These are phyloP conservation scores for Adiantum capillusveneris DNA, from an alignment of 75 land plant genomes.

Conservation along the genomic window DNA sequence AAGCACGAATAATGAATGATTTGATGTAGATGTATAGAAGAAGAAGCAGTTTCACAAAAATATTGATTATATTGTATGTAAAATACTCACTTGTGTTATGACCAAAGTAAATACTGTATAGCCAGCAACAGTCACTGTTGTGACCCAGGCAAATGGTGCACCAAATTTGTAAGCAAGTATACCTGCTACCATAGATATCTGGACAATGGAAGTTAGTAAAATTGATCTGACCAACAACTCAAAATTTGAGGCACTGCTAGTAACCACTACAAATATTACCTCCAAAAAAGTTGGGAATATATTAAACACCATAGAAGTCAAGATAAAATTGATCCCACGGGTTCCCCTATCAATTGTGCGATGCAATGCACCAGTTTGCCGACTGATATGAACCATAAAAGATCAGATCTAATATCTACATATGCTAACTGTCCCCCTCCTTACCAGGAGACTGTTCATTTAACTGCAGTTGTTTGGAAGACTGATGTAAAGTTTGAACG, in stretches of 20 bases:
- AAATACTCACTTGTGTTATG: conserved; percentile 71
- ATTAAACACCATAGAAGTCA: conserved; percentile 84
- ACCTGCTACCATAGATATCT: conserved; percentile 96
- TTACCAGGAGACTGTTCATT: no score
- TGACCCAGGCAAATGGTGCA: conserved; percentile 84
- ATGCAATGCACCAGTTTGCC: conserved; percentile 89
- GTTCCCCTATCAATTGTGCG: conserved; percentile 94
- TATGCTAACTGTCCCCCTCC: no score
- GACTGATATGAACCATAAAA: no score
- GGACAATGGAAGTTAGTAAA: conserved; percentile 13
- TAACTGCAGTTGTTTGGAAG: no score
- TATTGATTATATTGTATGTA: no score
- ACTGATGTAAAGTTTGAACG: no score
- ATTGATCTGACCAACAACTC: background rate
- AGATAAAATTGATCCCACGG: conserved; percentile 87
- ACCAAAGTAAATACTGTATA: conserved; percentile 79
- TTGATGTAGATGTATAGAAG: no score
- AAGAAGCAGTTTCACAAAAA: no score
- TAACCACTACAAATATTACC: conserved; percentile 31
- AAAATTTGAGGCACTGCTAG: background rate
- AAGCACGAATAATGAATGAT: no score
- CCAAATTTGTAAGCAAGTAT: conserved; percentile 96
- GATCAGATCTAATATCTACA: no score
- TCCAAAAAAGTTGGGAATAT: conserved; percentile 92
- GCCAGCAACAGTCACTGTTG: conserved; percentile 75